Conservation (phyloP, 257 asterid genomes). For the Solanum lycopersicoides region DNA sequence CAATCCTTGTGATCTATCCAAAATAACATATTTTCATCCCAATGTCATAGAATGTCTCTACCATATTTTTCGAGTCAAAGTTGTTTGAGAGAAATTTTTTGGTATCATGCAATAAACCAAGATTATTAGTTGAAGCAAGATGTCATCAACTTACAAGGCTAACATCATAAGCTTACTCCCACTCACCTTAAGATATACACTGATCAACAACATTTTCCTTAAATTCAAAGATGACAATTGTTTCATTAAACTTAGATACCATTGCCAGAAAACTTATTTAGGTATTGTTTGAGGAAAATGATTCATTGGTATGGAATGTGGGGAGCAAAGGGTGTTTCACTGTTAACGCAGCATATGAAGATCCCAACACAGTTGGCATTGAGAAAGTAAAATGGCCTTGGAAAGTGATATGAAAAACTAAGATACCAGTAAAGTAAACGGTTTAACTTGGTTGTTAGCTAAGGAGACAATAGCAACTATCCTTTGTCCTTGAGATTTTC, state of each 20-base stretch:
- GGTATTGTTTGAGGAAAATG: no score
- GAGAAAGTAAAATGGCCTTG: no score
- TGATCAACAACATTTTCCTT: background rate
- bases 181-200: background rate
- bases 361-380: no score
- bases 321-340: no score
- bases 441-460: no score
- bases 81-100: background rate
- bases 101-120: background rate
- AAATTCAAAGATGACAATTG: background rate
- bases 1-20: background rate
- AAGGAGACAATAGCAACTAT: background rate
- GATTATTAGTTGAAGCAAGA: background rate
- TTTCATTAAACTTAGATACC: no score
- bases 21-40: background rate
- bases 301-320: no score
- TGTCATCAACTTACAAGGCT: background rate
- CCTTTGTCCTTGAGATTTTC: background rate
- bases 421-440: no score
- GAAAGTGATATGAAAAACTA: no score
- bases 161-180: background rate
- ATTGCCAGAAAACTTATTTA: no score
- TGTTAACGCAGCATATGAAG: no score
- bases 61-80: background rate
- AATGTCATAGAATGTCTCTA: background rate